Conservation (phyloP, 2,329 filamentous ascomycete genomes). For the Colletotrichum navitas region DNA sequence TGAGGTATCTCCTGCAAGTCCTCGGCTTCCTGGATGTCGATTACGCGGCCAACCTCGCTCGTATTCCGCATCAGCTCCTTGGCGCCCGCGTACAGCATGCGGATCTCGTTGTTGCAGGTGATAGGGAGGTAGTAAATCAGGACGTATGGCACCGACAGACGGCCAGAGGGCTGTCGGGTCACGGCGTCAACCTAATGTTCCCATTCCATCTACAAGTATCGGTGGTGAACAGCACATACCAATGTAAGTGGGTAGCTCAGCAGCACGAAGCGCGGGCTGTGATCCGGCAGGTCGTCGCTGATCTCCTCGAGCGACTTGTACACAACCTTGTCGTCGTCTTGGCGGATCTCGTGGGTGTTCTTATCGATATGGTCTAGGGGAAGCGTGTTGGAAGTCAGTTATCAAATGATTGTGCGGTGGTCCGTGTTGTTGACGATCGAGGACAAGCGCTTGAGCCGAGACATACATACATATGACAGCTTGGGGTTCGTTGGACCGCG, state of each 20-base stretch:
- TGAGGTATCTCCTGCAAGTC: slow-evolving; percentile 86
- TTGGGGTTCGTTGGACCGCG: slow-evolving; percentile 86
- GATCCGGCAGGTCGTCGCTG: slow-evolving; percentile 90
- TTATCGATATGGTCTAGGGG: slow-evolving; percentile 87
- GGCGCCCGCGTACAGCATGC: slow-evolving; percentile 95
- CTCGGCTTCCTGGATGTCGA: slow-evolving; percentile 85
- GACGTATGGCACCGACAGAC: slow-evolving; percentile 91
- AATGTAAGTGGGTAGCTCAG: slow-evolving; percentile 91
- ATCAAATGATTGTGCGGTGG: not conserved
- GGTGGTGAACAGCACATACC: slow-evolving; percentile 62
- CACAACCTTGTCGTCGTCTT: slow-evolving; percentile 79
- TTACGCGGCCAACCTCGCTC: slow-evolving; percentile 86
- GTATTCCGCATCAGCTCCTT: slow-evolving; percentile 97
- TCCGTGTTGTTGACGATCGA: not conserved
- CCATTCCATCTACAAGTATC: not conserved
- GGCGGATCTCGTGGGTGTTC: slow-evolving; percentile 88
- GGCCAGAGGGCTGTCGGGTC: slow-evolving; percentile 78
- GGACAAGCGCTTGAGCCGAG: slow-evolving; percentile 41
- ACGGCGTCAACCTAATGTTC: not conserved
- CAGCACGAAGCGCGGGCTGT: slow-evolving; percentile 89
- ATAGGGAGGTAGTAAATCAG: slow-evolving; percentile 94
- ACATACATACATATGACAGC: slow-evolving; percentile 89
- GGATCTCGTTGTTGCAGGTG: slow-evolving; percentile 86
- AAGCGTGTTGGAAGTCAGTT: slow-evolving; percentile 7
- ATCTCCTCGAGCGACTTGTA: slow-evolving; percentile 87